Percentiles rank a stretch among this genome's conserved stretches.
Conservation (phyloP, 495 filamentous ascomycete species). For the Penicillium roqueforti region DNA sequence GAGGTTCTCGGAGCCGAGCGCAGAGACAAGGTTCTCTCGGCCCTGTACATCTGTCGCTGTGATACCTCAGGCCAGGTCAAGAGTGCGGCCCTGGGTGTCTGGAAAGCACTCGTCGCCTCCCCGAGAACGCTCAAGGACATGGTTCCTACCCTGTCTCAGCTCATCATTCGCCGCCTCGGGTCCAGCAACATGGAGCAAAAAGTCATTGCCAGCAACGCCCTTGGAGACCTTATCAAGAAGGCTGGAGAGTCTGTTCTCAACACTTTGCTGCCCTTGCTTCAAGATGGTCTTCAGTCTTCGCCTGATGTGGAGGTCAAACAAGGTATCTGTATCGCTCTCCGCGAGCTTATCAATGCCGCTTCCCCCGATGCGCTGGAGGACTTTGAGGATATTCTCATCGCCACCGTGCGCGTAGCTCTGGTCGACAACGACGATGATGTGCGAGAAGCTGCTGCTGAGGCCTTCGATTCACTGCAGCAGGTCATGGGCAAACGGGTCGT, state of each 20-base stretch:
- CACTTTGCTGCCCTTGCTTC: conserved; percentile 82
- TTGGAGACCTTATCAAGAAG: conserved; percentile 94
- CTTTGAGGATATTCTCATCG: conserved; percentile 90
- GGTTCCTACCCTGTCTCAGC: conserved; percentile 86
- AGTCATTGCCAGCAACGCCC: conserved; percentile 92
- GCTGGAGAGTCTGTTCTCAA: conserved; percentile 90
- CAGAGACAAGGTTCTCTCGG: conserved; percentile 89
- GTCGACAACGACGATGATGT: conserved; percentile 87
- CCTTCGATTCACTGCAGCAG: conserved; percentile 90
- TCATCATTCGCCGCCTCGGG: conserved; percentile 89
- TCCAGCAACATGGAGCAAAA: conserved; percentile 98
- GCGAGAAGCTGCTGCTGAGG: conserved; percentile 91
- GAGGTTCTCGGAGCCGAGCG: conserved; percentile 94
- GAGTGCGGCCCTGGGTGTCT: conserved; percentile 83
- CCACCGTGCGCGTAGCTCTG: conserved; percentile 87
- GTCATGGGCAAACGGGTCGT: conserved; percentile 90
- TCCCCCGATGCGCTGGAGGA: conserved; percentile 86
- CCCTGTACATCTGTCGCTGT: conserved; percentile 94
- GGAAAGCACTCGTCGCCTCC: conserved; percentile 94
- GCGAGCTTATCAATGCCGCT: conserved; percentile 89
- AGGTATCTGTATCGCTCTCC: conserved; percentile 93
- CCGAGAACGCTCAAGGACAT: conserved; percentile 92
- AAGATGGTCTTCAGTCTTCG: conserved; percentile 84
- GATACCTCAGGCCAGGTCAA: conserved; percentile 93
- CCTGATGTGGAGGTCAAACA: conserved; percentile 92